phyloP scores from a whole-genome alignment of 106 monocot species.

The Alisma plantagoaquatica region DNA sequence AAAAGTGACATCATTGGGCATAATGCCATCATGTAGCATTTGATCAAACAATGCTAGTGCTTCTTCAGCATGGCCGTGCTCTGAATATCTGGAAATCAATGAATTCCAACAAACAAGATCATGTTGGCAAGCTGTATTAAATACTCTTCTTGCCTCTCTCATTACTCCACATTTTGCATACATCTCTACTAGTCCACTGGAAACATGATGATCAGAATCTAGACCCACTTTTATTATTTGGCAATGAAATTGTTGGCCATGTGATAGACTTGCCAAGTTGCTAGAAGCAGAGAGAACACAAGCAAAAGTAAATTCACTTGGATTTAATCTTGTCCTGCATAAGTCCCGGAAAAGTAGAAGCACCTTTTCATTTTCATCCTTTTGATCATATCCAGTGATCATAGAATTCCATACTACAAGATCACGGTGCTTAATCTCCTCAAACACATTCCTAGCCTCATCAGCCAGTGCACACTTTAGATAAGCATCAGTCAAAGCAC shows the following conservation, averaged over 20 bases:
- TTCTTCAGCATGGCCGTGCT: constrained; percentile 67
- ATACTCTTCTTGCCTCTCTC: constrained; percentile 45
- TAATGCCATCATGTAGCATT: constrained; percentile 33
- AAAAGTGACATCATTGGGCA: constrained; percentile 72
- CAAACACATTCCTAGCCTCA: constrained; percentile 66
- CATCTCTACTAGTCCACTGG: constrained; percentile 78
- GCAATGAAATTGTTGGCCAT: constrained; percentile 51
- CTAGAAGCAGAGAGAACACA: constrained; percentile 55
- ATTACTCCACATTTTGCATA: constrained; percentile 89
- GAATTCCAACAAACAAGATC: constrained; percentile 86
- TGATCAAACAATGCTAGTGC: constrained; percentile 40
- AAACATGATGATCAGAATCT: constrained; percentile 45
- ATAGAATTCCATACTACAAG: constrained; percentile 87
- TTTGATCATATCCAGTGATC: constrained; percentile 60
- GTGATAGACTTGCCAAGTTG: constrained; percentile 41
- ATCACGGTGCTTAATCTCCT: constrained; percentile 56
- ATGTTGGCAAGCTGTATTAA: constrained; percentile 17
- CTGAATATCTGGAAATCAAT: constrained; percentile 78
- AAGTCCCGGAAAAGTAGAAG: constrained; percentile 43
- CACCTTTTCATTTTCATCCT: constrained; percentile 52
- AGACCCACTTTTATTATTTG: constrained; percentile 60
- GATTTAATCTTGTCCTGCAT: constrained; percentile 19
- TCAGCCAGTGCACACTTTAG: constrained; percentile 56
- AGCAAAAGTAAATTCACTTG: constrained; percentile 62
- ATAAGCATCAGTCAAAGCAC: constrained; percentile 79